Evolutionary conservation across 148 eudicot species (phyloP), one percentile per base, ranked within the genome.

Genomic region (Arctostaphylos glauca): DNA sequence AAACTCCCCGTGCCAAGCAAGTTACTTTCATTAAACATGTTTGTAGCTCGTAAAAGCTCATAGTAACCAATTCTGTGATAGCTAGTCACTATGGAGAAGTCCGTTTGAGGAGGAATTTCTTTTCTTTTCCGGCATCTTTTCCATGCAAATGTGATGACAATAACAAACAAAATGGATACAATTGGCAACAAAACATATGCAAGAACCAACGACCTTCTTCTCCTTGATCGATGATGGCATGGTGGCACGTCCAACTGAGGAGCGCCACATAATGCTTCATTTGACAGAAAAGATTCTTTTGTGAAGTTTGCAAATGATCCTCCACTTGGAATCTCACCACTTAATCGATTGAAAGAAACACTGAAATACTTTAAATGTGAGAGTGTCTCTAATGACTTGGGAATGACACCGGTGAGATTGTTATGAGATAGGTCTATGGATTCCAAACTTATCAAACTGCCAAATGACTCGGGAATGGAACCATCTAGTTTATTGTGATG

Each of bases 221-320:
- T 62, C 44, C 55, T 62, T 21, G 56, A n/a, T 12, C 12, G 9
- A 1, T 3, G 12, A 9, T 19, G 5, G 18, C 81, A 79, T 23
- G 73, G 55, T 2, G 10, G 53, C 21, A 79, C 73, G 5, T 47
- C 43, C 0, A 79, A 48, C 54, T 12, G 3, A 44, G 81, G 72
- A 0, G 71, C 21, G 6, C 62, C 76, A 6, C 82, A 80, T 5
- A 80, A 5, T 25, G 23, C 82, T 3, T 49, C 47, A 52, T 80
- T 80, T 2, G 4, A 7, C 59, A 80, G 0, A 12, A 66, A 80
- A 0, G 82, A 67, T 67, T 50, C 25, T 38, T 6, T 10, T 2
- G 82, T 80, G 60, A 80, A 52, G 75, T 80, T 67, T 0, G 8
- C 60, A 31, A 80, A 80, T 16, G 18, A 49, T 49, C 49, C 82